Conservation (phyloP, 1,284 basidiomycete species). For the Pascua sp. region DNA sequence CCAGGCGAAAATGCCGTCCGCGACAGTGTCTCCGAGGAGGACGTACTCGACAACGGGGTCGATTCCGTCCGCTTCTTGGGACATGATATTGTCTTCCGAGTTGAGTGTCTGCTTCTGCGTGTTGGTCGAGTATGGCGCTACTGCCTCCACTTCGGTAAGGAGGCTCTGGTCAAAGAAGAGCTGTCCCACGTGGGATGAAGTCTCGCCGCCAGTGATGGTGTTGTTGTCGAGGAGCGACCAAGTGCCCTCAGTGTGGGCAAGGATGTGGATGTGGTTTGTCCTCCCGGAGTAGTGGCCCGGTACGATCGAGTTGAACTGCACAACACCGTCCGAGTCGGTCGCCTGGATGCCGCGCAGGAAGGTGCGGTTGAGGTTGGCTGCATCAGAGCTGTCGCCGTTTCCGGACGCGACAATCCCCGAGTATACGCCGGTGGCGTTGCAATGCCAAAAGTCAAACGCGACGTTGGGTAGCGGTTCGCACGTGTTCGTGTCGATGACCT, state of each 20-base stretch:
- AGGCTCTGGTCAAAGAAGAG: conserved; percentile 52
- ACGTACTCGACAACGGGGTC: conserved; percentile 25
- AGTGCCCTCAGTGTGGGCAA: conserved; percentile 17
- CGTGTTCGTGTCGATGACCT: conserved; percentile 63
- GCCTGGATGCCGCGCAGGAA: conserved; percentile 66
- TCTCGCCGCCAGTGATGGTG: conserved; percentile 44
- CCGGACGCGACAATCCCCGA: conserved; percentile 51
- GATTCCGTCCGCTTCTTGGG: conserved; percentile 10
- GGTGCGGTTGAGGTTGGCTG: conserved; percentile 48
- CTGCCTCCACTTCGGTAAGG: conserved; percentile 43
- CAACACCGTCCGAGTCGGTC: conserved; percentile 64
- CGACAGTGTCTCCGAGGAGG: conserved; percentile 16
- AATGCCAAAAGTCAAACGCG: conserved; percentile 67
- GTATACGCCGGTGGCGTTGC: conserved; percentile 53
- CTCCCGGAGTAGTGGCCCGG: conserved; percentile 58
- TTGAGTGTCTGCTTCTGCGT: conserved; percentile 13
- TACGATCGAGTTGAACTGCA: conserved; percentile 65
- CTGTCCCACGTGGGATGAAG: conserved; percentile 50
- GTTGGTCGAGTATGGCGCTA: conserved; percentile 49
- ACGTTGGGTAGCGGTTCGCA: conserved; percentile 65
- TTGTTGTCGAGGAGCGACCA: conserved; percentile 19
- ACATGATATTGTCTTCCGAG: conserved; percentile 17
- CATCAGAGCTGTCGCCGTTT: conserved; percentile 39
- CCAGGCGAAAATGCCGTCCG: conserved; percentile 25
- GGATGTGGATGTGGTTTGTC: conserved; percentile 25